These are phyloP conservation scores for Agapanthus africanus DNA, from an alignment of 106 monocot genomes.

Conservation along the genomic window DNA sequence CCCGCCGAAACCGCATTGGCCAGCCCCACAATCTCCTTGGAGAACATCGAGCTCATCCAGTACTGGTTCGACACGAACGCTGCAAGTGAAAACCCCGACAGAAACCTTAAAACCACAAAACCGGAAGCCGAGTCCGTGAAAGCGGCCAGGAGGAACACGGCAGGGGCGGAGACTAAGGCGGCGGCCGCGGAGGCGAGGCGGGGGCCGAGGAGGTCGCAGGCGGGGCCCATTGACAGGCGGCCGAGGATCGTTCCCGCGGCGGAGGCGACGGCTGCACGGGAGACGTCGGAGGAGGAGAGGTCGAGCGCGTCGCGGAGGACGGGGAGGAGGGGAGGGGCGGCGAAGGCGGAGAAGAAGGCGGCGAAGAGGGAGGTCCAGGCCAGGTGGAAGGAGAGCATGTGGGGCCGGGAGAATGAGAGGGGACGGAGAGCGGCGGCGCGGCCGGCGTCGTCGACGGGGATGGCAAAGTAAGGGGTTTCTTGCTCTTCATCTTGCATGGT, in stretches of 20 bases:
- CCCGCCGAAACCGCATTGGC: background rate
- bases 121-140: background rate
- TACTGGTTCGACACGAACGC: background rate
- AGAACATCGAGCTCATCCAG: background rate
- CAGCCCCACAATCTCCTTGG: background rate
- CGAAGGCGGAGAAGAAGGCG: background rate
- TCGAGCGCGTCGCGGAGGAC: background rate
- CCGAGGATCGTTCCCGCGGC: background rate
- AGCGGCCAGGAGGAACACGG: background rate
- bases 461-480: too few species aligned
- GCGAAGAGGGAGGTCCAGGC: constrained; percentile 31
- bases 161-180: background rate
- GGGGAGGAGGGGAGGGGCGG: background rate
- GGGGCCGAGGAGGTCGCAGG: background rate
- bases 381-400: constrained; percentile 41
- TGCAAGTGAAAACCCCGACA: background rate
- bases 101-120: background rate
- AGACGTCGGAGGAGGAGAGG: background rate
- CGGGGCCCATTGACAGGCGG: background rate
- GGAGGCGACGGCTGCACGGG: background rate
- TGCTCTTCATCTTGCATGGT: too few species aligned
- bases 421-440: constrained; percentile 68
- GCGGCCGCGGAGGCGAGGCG: background rate
- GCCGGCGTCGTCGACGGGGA: constrained; percentile 66
- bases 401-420: constrained; percentile 56